These are phyloP conservation scores for Hypoxylon sp. DNA, from an alignment of 2,329 filamentous ascomycete species.

Conservation along the genomic window DNA sequence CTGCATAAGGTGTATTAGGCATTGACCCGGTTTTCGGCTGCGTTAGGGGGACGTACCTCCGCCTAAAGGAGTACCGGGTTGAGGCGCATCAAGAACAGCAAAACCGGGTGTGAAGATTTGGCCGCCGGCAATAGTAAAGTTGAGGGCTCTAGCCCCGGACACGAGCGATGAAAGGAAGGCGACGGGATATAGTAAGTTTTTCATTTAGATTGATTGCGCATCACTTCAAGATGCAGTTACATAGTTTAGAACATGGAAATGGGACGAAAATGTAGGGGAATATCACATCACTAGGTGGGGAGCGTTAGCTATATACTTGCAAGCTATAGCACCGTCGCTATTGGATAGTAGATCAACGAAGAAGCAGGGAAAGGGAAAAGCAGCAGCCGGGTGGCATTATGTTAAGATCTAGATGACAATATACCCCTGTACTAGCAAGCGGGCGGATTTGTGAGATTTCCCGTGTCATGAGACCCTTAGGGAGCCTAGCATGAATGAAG, in stretches of 20 bases:
- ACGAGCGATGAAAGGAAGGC: slow-evolving; percentile 52
- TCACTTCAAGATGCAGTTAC: slow-evolving; percentile 20
- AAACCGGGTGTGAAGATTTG: slow-evolving; percentile 80
- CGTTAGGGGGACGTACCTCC: slow-evolving; percentile 64
- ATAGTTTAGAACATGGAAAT: slow-evolving; percentile 13
- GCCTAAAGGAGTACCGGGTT: slow-evolving; percentile 74
- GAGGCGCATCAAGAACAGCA: slow-evolving; percentile 75
- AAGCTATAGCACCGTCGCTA: slow-evolving; percentile 22
- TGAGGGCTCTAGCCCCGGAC: slow-evolving; percentile 53
- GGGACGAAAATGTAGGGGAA: slow-evolving; percentile 8
- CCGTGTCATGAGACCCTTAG: background rate
- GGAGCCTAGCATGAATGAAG: slow-evolving; percentile 21
- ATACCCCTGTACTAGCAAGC: slow-evolving; percentile 22
- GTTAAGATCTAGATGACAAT: slow-evolving; percentile 20
- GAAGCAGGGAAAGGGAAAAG: slow-evolving; percentile 18
- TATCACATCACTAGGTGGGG: slow-evolving; percentile 28
- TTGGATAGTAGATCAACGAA: slow-evolving; percentile 19
- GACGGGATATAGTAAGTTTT: slow-evolving; percentile 33
- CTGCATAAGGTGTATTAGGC: slow-evolving; percentile 54
- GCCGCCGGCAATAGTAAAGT: slow-evolving; percentile 73
- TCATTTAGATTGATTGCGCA: slow-evolving; percentile 42
- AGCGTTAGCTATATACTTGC: slow-evolving; percentile 18
- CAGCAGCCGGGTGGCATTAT: slow-evolving; percentile 16
- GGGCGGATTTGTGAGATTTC: slow-evolving; percentile 14
- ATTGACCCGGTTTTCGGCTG: slow-evolving; percentile 20